phyloP scores from a whole-genome alignment of 176 grass and related monocot species.

The Oropetium thomaeum region DNA sequence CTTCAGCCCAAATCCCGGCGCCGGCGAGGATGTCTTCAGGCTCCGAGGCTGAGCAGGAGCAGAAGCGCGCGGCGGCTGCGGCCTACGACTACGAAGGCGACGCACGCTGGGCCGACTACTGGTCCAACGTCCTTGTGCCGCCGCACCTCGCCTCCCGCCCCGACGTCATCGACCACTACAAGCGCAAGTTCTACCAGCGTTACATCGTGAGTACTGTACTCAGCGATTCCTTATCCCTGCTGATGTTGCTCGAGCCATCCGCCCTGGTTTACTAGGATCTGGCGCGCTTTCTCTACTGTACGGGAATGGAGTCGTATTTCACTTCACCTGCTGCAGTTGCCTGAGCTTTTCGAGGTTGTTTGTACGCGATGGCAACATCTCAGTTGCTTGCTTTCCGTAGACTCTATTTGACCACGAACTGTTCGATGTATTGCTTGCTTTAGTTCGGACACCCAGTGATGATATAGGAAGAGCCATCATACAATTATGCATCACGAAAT shows the following conservation, averaged over 20 bases:
- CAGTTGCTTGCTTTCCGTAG: neutral
- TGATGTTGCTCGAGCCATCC: neutral
- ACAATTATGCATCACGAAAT: neutral
- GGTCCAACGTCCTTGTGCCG: conserved; percentile 74
- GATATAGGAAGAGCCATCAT: neutral
- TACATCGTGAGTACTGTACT: conserved; percentile 24
- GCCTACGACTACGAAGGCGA: conserved; percentile 86
- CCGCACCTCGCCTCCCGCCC: conserved; percentile 65
- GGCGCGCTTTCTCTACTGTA: conserved; percentile 14
- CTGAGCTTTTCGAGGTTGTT: neutral
- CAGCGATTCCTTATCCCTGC: neutral
- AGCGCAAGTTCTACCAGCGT: conserved; percentile 90
- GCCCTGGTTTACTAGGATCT: neutral
- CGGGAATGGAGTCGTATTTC: neutral
- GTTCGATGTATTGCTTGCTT: neutral
- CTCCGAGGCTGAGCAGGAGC: conserved; percentile 46
- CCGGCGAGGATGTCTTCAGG: neutral
- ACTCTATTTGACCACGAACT: neutral
- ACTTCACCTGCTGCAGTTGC: too few species aligned
- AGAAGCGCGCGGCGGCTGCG: conserved; percentile 66
- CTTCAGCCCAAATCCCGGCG: neutral
- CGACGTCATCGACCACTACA: conserved; percentile 72
- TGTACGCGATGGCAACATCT: neutral
- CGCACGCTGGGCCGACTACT: conserved; percentile 81
- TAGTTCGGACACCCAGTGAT: neutral